A percentile compares a stretch with the other conserved stretches of the same genome.
These are phyloP conservation scores for Choiromyces venosus DNA, from an alignment of 495 filamentous ascomycete species.

Conservation along the genomic window DNA sequence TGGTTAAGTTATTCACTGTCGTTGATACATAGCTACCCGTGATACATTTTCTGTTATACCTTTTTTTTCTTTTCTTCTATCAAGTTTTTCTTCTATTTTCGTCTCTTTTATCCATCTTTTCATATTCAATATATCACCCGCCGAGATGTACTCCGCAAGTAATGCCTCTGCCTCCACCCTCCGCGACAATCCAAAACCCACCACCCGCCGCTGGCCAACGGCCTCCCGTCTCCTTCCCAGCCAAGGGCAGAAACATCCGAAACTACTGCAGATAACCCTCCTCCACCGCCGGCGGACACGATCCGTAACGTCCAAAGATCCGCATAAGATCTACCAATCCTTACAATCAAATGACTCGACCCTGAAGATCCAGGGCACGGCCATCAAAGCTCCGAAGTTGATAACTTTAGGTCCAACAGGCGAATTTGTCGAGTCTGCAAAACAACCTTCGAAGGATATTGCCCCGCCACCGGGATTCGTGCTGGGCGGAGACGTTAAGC, in stretches of 20 bases:
- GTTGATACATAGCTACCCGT: neutral
- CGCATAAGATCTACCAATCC: neutral
- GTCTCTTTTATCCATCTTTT: too few species aligned
- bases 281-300: neutral
- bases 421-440: slow-evolving; percentile 7
- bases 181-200: neutral
- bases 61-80: neutral
- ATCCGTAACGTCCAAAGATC: neutral
- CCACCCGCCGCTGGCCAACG: neutral
- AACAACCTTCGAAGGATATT: neutral
- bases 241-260: neutral
- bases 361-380: slow-evolving; percentile 4
- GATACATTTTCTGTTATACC: neutral
- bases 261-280: neutral
- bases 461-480: slow-evolving; percentile 22
- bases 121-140: neutral
- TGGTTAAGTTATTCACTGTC: neutral
- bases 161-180: neutral
- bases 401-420: slow-evolving; percentile 4
- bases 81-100: neutral
- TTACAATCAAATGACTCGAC: neutral
- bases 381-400: neutral
- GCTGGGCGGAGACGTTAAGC: slow-evolving; percentile 20
- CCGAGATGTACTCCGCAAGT: neutral
- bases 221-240: neutral